These are phyloP conservation scores for Rhynchospora pubera DNA, from an alignment of 176 grass and related monocot species.

Conservation along the genomic window DNA sequence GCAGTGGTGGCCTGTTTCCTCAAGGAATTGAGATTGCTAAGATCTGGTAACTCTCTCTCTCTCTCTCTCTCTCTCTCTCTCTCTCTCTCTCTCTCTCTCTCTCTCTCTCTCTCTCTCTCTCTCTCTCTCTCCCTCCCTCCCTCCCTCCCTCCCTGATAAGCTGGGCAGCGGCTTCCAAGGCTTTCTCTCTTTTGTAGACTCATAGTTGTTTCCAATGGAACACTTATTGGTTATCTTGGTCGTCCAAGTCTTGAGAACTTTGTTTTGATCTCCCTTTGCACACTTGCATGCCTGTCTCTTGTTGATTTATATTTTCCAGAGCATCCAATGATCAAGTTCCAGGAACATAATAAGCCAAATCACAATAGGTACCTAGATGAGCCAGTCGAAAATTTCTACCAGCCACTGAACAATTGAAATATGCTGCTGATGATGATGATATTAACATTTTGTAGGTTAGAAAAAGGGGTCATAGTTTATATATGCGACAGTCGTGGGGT, in stretches of 20 bases:
- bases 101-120: too few species aligned
- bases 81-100: background rate
- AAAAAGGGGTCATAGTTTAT: slow-evolving; percentile 97
- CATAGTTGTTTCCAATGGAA: background rate
- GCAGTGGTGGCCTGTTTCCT: slow-evolving; percentile 95
- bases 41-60: slow-evolving; percentile 55
- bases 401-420: background rate
- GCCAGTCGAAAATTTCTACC: background rate
- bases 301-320: too few species aligned
- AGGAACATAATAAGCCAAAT: too few species aligned
- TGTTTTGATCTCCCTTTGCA: background rate
- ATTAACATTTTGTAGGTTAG: slow-evolving; percentile 50
- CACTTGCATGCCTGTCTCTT: too few species aligned
- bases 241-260: background rate
- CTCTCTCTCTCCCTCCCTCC: too few species aligned
- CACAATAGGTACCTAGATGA: too few species aligned
- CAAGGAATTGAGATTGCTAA: slow-evolving; percentile 98
- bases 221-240: background rate
- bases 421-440: background rate
- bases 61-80: background rate
- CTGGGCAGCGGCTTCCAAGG: too few species aligned
- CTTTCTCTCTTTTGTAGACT: too few species aligned
- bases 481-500: slow-evolving; percentile 84
- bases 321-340: too few species aligned
- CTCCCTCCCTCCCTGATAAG: too few species aligned